These are phyloP conservation scores for Thermoascus crustaceus DNA, from an alignment of 2,329 filamentous ascomycete species.

Conservation along the genomic window DNA sequence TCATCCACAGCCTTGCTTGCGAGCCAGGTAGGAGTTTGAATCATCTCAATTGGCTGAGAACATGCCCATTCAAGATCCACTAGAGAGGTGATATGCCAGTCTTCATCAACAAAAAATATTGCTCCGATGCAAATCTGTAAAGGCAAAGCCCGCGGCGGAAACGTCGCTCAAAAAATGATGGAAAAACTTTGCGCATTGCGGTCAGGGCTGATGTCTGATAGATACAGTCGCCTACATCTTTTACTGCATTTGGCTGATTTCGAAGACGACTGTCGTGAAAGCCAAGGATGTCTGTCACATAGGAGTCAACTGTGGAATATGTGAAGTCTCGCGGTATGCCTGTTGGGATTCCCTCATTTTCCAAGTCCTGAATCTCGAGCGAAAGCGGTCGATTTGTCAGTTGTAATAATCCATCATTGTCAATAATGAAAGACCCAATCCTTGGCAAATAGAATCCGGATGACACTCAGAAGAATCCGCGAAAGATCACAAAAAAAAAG, in stretches of 20 bases:
- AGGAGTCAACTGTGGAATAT: slow-evolving; percentile 17
- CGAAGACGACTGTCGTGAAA: slow-evolving; percentile 16
- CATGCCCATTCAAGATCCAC: slow-evolving; percentile 22
- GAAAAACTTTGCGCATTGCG: not conserved
- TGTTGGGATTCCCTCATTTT: slow-evolving; percentile 16
- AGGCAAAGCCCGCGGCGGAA: slow-evolving; percentile 27
- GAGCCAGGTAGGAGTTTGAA: slow-evolving; percentile 20
- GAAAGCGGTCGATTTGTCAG: slow-evolving; percentile 17
- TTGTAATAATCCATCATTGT: slow-evolving; percentile 14
- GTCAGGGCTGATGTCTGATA: slow-evolving; percentile 9
- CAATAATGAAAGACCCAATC: slow-evolving; percentile 28
- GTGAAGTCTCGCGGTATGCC: slow-evolving; percentile 15
- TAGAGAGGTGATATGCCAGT: slow-evolving; percentile 19
- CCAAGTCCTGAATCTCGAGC: slow-evolving; percentile 13
- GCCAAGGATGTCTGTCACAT: slow-evolving; percentile 15
- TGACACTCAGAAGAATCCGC: slow-evolving; percentile 12
- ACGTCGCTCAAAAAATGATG: slow-evolving; percentile 12
- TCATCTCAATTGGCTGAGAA: slow-evolving; percentile 16
- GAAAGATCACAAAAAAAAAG: slow-evolving; percentile 14
- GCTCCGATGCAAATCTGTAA: slow-evolving; percentile 30
- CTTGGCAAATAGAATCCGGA: slow-evolving; percentile 17
- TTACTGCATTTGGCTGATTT: slow-evolving; percentile 16
- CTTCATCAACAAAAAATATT: slow-evolving; percentile 25
- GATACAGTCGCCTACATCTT: slow-evolving; percentile 5
- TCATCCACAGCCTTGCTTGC: slow-evolving; percentile 13